Conservation (phyloP, 768 basidiomycete species). For the Boletus vinaceobasis region DNA sequence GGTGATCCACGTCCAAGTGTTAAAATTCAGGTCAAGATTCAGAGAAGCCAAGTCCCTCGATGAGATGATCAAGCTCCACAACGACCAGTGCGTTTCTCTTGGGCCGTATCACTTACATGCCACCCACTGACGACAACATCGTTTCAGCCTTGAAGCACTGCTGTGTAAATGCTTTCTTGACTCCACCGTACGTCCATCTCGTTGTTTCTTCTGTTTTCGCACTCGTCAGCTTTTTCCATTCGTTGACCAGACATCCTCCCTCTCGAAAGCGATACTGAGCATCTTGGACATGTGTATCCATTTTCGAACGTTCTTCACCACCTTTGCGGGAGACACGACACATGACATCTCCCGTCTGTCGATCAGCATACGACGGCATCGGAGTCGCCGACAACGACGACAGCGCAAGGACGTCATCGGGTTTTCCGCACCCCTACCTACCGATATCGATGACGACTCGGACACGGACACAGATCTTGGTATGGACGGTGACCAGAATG, state of each 20-base stretch:
- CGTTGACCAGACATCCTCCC: conserved; percentile 52
- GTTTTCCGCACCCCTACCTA: conserved; percentile 43
- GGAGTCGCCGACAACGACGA: conserved; percentile 56
- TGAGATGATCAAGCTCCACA: conserved; percentile 68
- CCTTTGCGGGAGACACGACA: conserved; percentile 59
- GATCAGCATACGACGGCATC: conserved; percentile 53
- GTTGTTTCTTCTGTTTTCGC: not conserved
- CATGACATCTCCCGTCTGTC: conserved; percentile 53
- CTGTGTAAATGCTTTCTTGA: conserved; percentile 62
- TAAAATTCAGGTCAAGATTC: conserved; percentile 57
- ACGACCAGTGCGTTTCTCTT: conserved; percentile 55
- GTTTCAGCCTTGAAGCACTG: conserved; percentile 55
- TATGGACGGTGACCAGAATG: conserved; percentile 15
- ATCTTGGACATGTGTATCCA: conserved; percentile 72
- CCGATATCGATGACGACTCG: conserved; percentile 34
- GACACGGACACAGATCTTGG: conserved; percentile 38
- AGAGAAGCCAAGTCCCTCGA: conserved; percentile 60
- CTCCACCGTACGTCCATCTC: conserved; percentile 43
- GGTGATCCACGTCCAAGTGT: conserved; percentile 67
- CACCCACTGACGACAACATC: not conserved
- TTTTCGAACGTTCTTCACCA: conserved; percentile 61
- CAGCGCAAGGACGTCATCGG: conserved; percentile 59
- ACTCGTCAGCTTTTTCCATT: not conserved
- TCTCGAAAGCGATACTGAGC: conserved; percentile 63
- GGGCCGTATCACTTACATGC: not conserved